Evolutionary conservation across 2,329 filamentous ascomycete species (phyloP).

Genomic region (Knoxdaviesia proteae): DNA sequence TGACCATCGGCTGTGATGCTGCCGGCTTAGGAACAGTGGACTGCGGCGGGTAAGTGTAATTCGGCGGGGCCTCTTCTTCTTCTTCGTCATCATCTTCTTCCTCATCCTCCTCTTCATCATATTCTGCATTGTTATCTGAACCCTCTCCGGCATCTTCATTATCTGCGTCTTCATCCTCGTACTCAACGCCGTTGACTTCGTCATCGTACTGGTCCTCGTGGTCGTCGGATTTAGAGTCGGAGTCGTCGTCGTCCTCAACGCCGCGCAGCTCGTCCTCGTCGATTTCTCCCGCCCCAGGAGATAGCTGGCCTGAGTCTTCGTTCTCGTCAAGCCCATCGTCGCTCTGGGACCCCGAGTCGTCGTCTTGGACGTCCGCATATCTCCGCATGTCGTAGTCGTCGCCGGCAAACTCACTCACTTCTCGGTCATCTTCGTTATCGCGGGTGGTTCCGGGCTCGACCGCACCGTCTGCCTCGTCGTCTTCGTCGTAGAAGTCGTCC

Average conservation of each 20-base stretch:
- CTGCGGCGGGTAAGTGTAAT: too few relatives aligned
- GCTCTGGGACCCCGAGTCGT: conserved; percentile 3
- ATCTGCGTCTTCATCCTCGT: not conserved
- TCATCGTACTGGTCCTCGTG: conserved; percentile 2
- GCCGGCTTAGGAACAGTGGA: too few relatives aligned
- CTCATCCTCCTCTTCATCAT: not conserved
- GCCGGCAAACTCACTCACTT: conserved; percentile 6
- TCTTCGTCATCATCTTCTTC: conserved; percentile 2
- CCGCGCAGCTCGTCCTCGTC: conserved; percentile 2
- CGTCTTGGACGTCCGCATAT: conserved; percentile 8
- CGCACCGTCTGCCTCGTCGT: conserved; percentile 7
- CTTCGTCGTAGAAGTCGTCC: conserved; percentile 13
- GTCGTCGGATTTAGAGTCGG: not conserved
- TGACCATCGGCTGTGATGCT: conserved; percentile 18
- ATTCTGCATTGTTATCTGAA: not conserved
- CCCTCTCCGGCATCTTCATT: conserved; percentile 1
- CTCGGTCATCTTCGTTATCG: conserved; percentile 6
- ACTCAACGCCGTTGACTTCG: not conserved
- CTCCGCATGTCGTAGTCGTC: conserved; percentile 9
- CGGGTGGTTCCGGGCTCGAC: conserved; percentile 5
- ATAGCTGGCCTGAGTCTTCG: not conserved
- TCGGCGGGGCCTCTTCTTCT: not conserved
- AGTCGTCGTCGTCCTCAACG: not conserved
- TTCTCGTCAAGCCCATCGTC: conserved; percentile 2
- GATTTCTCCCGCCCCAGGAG: conserved; percentile 1